Base-by-base conservation (phyloP, 495 filamentous ascomycete genomes). In the Lasiosphaeria hispida region DNA sequence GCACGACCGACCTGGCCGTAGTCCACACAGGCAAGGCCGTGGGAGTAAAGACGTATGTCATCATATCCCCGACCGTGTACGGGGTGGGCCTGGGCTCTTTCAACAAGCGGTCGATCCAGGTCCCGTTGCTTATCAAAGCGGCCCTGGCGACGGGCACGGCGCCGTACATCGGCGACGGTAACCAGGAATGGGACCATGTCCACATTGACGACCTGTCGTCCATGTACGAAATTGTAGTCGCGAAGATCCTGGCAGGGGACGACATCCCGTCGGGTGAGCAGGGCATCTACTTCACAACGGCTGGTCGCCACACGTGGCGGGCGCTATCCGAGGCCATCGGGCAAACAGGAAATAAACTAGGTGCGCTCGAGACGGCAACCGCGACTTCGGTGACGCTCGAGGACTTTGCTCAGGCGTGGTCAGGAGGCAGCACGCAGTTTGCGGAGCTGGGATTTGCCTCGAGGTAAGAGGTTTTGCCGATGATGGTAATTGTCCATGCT, bases 21-120 rank as follows among this genome's bases (percentile, higher is more conserved):
- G 60, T 80, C 10, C 64, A 77, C 17, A 63, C 65, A 1, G 76
- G 75, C 8, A 30, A 72, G 9, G 58, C 69, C 19, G 48, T 66
- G 5, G 70, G 68, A 33, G 74, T 83, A 1, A 72, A 69, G 45
- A 79, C 80, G 0, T 61, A 73, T 51, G 71, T 81, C 33, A 70
- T 84, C 50, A 79, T 78, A 66, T 66, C 71, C 1, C 76, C 77
- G 10, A 73, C 73, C 8, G 79, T 83, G 35, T 83, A 74, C 60
- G 80, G 80, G 30, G 37, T 63, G 1, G 79, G 79, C 8, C 70
- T 63, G 2, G 80, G 79, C 36, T 60, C 63, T 0, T 77, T 77
- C 64, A 76, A 80, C 40, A 67, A 59, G 10, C 47, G 51, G 1
- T 72, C 72, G 40, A 71, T 77, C 18, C 77, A 81, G 63, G 56